A percentile compares a stretch with the other conserved stretches of the same genome.
phyloP scores from a whole-genome alignment of 78 protist species.

The Monocercomonoides exilis region DNA sequence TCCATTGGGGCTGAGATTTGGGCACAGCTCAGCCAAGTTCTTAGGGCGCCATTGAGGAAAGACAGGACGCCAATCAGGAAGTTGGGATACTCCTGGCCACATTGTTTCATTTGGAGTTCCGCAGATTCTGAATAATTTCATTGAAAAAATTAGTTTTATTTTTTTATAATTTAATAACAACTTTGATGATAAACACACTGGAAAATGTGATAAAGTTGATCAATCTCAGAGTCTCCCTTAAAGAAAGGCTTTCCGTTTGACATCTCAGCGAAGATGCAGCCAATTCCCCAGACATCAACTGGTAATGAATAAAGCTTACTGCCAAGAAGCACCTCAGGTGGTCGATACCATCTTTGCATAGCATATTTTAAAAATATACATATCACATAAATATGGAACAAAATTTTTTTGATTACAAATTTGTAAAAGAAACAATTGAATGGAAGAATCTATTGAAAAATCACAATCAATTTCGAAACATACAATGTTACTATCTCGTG shows the following conservation, averaged over 20 bases:
- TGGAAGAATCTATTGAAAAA: no score
- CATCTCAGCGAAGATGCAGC: slow-evolving; percentile 26
- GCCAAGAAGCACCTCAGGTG: slow-evolving; percentile 36
- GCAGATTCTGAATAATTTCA: slow-evolving; percentile 17
- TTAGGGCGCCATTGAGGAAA: slow-evolving; percentile 69
- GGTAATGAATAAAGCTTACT: slow-evolving; percentile 13
- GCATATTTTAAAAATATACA: no score
- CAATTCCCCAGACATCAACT: slow-evolving; percentile 28
- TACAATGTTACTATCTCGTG: slow-evolving; percentile 63
- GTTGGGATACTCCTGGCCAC: slow-evolving; percentile 72
- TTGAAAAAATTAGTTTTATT: no score
- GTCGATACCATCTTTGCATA: slow-evolving; percentile 38
- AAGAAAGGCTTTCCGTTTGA: slow-evolving; percentile 14
- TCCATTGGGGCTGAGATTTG: slow-evolving; percentile 43
- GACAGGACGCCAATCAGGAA: slow-evolving; percentile 63
- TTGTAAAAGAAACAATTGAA: neutral
- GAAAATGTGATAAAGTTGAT: slow-evolving; percentile 33
- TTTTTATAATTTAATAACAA: neutral
- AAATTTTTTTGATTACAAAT: no score
- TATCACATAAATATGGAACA: no score
- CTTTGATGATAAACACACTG: neutral
- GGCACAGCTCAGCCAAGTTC: slow-evolving; percentile 27
- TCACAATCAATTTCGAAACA: no score
- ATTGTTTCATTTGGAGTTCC: slow-evolving; percentile 77
- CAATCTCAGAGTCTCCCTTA: slow-evolving; percentile 34